Percentiles rank a stretch among this genome's conserved stretches.
Evolutionary conservation across 2,329 filamentous ascomycete genomes (phyloP).

Genomic region (Sphaerostilbella broomeana): DNA sequence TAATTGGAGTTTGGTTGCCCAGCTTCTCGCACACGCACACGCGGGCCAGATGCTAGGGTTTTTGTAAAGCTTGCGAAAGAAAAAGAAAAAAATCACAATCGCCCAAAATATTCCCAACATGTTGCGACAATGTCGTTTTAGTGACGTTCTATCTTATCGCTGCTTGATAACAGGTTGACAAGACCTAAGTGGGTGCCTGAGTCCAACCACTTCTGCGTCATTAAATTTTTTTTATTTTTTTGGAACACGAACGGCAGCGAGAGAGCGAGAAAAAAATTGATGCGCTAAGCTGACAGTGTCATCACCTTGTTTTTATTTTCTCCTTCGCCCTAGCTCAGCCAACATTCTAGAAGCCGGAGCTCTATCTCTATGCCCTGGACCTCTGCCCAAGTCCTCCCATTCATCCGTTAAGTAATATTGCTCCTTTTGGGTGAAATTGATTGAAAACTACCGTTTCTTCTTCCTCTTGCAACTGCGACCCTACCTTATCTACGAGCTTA

Average conservation of each 20-base stretch:
- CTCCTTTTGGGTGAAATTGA: neutral
- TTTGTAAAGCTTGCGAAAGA: neutral
- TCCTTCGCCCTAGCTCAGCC: slow-evolving; percentile 3
- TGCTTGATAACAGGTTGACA: slow-evolving; percentile 3
- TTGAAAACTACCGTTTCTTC: neutral
- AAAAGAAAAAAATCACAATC: no score
- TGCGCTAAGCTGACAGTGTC: slow-evolving; percentile 10
- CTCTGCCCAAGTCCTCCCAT: neutral
- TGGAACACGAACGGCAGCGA: neutral
- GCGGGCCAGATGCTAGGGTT: no score
- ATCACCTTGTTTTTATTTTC: slow-evolving; percentile 9
- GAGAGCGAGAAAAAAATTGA: slow-evolving; percentile 7
- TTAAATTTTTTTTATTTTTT: slow-evolving; percentile 10
- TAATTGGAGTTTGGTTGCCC: no score
- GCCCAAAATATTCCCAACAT: no score
- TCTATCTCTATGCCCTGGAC: slow-evolving; percentile 6
- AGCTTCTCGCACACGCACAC: no score
- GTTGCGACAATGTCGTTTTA: no score
- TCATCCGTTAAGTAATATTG: slow-evolving; percentile 2
- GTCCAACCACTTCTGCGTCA: slow-evolving; percentile 13
- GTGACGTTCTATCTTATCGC: neutral
- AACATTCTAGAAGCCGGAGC: neutral
- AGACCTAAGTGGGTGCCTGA: slow-evolving; percentile 8
- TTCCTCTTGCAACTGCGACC: neutral
- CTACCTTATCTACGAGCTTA: neutral